Base-by-base conservation (phyloP, 495 filamentous ascomycete genomes). In the Tetracladium setigerum region DNA sequence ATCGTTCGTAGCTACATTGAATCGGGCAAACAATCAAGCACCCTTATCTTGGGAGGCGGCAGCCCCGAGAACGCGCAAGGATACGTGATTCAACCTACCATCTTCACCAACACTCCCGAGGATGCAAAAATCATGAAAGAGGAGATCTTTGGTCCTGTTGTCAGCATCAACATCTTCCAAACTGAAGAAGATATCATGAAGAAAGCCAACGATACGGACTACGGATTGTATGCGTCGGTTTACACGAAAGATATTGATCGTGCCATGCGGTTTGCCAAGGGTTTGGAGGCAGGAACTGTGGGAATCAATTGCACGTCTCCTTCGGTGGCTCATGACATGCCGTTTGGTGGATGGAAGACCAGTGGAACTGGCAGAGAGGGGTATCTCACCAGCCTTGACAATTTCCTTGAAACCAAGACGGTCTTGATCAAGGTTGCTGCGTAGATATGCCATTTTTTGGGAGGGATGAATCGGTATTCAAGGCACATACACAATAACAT, bases 201-300 rank as follows among this genome's bases (percentile, higher is more conserved):
- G 37, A 79, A 89, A 37, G 89, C 90, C 8, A 96, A 95, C 65
- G 66, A 83, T 49, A 91, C 87, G 30, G 76, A 84, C 45, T 79
- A 89, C 33, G 89, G 89, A 24, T 82, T 95, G 5, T 81, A 82
- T 2, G 83, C 86, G 4, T 86, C 87, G 18, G 81, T 96, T 33
- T 95, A 95, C 61, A 94, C 88, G 1, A 80, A 80, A 59, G 76
- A 95, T 54, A 57, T 91, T 49, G 82, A 85, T 44, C 63, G 77
- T 50, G 89, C 83, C 11, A 76, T 95, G 57, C 74, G 82, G 33
- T 70, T 95, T 33, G 79, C 87, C 32, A 82, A 77, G 58, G 69
- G 78, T 58, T 75, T 95, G 27, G 78, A 91, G 63, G 80, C 83
- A 2, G 90, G 90, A 19, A 84, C 82, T 17, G 84, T 95, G 19